Conservation (phyloP, 108 stramenopile species). For the Conticribra guillardii region DNA sequence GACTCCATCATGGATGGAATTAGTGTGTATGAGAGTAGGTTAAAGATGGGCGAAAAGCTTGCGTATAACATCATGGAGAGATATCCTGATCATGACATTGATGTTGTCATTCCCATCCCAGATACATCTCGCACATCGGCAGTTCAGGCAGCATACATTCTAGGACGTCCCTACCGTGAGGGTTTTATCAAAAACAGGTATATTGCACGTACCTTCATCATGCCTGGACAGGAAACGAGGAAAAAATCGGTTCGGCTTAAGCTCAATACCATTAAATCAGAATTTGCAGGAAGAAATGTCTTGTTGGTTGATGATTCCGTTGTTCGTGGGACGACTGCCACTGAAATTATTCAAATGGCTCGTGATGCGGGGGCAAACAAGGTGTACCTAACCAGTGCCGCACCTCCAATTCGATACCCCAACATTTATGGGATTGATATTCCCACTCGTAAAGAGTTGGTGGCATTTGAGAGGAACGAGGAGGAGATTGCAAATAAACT, state of each 20-base stretch:
- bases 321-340: constrained; percentile 97
- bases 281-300: constrained; percentile 91
- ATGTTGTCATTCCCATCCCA: constrained; percentile 98
- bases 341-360: constrained; percentile 98
- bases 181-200: constrained; percentile 99
- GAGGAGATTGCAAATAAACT: constrained; percentile 87
- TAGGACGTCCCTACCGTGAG: constrained; percentile 93
- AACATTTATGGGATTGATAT: constrained; percentile 99
- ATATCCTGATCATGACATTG: constrained; percentile 95
- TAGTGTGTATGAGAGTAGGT: constrained; percentile 94
- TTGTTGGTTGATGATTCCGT: constrained; percentile 97
- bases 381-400: constrained; percentile 94
- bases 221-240: constrained; percentile 97
- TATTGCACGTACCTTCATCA: constrained; percentile 99
- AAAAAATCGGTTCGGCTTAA: constrained; percentile 98
- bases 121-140: constrained; percentile 96
- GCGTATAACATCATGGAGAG: constrained; percentile 81
- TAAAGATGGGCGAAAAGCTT: constrained; percentile 97
- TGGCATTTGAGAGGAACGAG: constrained; percentile 91
- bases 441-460: constrained; percentile 93
- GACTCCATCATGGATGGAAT: constrained; percentile 99
- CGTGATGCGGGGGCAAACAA: constrained; percentile 97
- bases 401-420: constrained; percentile 98
- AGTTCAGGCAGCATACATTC: constrained; percentile 88
- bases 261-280: constrained; percentile 96